Evolutionary conservation across 78 protist species (phyloP), one percentile per base, ranked within the genome.

Genomic region (Tieghemostelium lacteum): DNA sequence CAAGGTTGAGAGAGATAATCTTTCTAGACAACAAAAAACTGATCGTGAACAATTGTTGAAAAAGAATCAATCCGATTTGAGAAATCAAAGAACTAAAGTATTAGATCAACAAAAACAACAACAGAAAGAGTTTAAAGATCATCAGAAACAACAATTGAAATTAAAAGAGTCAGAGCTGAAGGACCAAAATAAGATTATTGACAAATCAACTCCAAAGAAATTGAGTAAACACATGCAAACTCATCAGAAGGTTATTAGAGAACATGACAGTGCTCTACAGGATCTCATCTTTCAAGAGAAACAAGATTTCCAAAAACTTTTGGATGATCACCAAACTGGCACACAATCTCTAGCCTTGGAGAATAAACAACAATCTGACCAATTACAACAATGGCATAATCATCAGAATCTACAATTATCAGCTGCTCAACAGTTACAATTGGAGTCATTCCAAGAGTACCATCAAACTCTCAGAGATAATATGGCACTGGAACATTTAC

Each of bases 191-290:
- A 66, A 55, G 50, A 66, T 55, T 20, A 19, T 83, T 20, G 91
- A 83, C 42, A 83, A 83, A 52, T 70, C 76, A 0, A 83, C 91
- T 22, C 91, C 91, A 52, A 83, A 83, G 61, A 83, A 83, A 45
- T n/a, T 83, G n/a, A 45, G 61, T 52, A 83, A 83, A 45, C 91
- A 83, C 54, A 69, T 83, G 20, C 66, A 57, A 42, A 83, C 50
- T 31, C 91, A 83, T 37, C 91, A 83, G 45, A 83, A 83, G 72
- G 67, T 83, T 29, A 60, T 83, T 37, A 73, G 75, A 52, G 66
- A 55, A 6, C 91, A 83, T 5, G 91, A 83, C 17, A 73, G 55
- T 8, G 39, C 26, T 6, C 16, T 83, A 2, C 80, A 83, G 26
- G 91, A 83, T 60, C 45, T 83, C 5, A 19, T 83, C 29, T 83